A percentile compares a stretch with the other conserved stretches of the same genome.
Evolutionary conservation across 495 filamentous ascomycete genomes (phyloP).

Genomic region (Chaetomium cochliodes): DNA sequence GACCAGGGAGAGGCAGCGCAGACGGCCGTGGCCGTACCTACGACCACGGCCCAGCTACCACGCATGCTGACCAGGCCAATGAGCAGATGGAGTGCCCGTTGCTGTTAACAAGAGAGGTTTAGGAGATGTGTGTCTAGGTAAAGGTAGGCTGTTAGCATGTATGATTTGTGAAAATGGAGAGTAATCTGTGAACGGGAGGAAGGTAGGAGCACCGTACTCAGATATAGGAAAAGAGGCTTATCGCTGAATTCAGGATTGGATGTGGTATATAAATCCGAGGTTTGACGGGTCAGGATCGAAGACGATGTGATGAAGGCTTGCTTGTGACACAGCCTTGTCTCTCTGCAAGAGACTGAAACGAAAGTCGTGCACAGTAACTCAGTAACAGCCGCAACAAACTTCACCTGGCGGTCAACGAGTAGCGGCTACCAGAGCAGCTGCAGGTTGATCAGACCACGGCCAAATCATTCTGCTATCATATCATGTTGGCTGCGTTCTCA

Average conservation of each 20-base stretch:
- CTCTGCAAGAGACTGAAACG: neutral
- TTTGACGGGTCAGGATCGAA: neutral
- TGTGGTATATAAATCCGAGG: neutral
- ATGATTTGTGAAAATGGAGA: no score
- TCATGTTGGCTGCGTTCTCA: neutral
- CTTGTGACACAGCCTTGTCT: neutral
- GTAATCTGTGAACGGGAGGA: no score
- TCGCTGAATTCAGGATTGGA: no score
- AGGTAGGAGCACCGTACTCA: no score
- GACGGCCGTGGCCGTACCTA: conserved; percentile 16
- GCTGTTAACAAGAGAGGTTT: neutral
- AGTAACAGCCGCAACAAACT: neutral
- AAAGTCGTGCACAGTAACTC: neutral
- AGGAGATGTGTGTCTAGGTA: neutral
- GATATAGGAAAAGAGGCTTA: no score
- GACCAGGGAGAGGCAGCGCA: conserved; percentile 19
- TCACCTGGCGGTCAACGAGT: neutral
- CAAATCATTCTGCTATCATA: neutral
- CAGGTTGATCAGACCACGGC: neutral
- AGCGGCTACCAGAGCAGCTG: conserved; percentile 1
- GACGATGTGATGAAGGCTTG: neutral
- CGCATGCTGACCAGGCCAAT: conserved; percentile 11
- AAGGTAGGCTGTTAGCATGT: neutral
- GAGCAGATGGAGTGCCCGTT: neutral
- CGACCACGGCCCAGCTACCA: conserved; percentile 18